Base-by-base conservation (phyloP, 2,329 filamentous ascomycete genomes). In the Colletotrichum chlorophyti region DNA sequence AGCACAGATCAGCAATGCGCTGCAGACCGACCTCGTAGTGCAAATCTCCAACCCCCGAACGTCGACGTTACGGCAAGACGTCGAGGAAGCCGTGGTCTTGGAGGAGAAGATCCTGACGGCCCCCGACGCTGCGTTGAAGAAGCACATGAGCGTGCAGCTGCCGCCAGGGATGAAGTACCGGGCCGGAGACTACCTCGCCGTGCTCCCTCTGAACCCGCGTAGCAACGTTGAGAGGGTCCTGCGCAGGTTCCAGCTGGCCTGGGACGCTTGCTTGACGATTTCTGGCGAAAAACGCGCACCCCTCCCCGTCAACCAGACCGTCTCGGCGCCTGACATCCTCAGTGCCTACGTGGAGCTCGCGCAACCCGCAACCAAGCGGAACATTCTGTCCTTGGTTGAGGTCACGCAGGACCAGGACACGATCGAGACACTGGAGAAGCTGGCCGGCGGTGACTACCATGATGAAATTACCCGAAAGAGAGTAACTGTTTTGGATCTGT, bases 111-210 rank as follows among this genome's bases (percentile, higher is more conserved):
- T 74, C 0, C 73, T 90, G n/a, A 86, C 79, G 1, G 15, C 35
- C 27, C 68, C n/a, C 62, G 79, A 74, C 0, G 79, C 77, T 23
- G 76, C 83, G 0, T 74, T 76, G 32, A 92, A 91, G 76, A 82
- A 83, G 21, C 81, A 88, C 61, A 82, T 91, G 17, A 85, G 86
- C 62, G 84, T 93, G 29, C 82, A 85, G 59, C 78, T 94, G 1
- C 90, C 91, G 0, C 82, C 79, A 0, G 83, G 82, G 47, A 79
- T 85, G 77, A 81, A 79, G 0, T 94, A 93, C 72, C 80, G 83
- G 34, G 83, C 88, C 2, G 91, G 91, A 12, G 91, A 94, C 68
- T 94, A 95, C 68, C 80, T 94, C 1, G 88, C 89, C 0, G 78
- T 93, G 3, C 76, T 93, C 1, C 91, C 91, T 0, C 73, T 91